Evolutionary conservation across 2,329 filamentous ascomycete species (phyloP), one percentile per base, ranked within the genome.

Genomic region (Aspergillus sp.): DNA sequence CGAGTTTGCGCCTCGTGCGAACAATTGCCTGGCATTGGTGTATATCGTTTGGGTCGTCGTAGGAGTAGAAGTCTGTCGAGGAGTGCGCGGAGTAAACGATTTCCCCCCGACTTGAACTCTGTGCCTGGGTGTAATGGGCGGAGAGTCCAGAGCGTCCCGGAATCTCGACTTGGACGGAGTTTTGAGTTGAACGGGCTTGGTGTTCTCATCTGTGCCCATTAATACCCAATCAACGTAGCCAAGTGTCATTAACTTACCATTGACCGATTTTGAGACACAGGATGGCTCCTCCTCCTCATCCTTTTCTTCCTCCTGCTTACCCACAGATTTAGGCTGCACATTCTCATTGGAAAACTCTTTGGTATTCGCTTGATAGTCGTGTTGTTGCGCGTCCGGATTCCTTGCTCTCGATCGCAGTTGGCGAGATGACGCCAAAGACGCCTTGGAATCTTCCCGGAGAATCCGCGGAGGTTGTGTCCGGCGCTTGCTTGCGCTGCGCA

Each of bases 11-110:
- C 90, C 90, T 53, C 92, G 87, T 6, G 90, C 88, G 71, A 99
- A 99, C 2, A 96, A 78, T 70, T 96, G 92, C 31, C 94, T 87
- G 16, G 92, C 95, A 61, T 88, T 84, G 63, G 95, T 92, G 75
- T 97, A 98, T 42, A 97, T 82, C 0, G 92, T 95, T 56, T 88
- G 86, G 22, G 84, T 80, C 22, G 61, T 80, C 56, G 78, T 78
- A 29, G 86, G 84, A 12, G 91, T 90, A 6, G 90, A 80, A 11
- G 89, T 89, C 12, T 91, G 91, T 65, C 89, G 87, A 20, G 91
- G 90, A 47, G 92, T 96, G 67, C 89, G 81, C 57, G 93, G 90
- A 65, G 91, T 93, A 68, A 89, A 85, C 39, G 91, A 82, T 70
- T 87, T 90, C 63, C 88, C 90, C 39, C 85, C 84, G 12, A 93